Conservation (phyloP, 1,139 yeast genomes). For the Hanseniaspora gamundiae region DNA sequence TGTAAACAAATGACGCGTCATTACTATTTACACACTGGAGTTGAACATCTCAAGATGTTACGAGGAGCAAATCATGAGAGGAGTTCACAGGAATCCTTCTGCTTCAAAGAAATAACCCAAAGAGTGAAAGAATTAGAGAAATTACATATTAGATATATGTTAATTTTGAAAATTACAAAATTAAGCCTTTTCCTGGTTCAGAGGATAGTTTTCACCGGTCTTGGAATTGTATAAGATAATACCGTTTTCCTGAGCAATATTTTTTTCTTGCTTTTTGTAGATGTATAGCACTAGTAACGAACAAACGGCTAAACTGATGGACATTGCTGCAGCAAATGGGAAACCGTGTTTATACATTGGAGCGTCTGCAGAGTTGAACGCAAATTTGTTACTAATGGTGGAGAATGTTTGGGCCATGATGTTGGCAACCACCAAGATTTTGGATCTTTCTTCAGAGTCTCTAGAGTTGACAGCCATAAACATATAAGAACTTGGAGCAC, state of each 20-base stretch:
- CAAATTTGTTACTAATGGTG: constrained; percentile 33
- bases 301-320: constrained; percentile 28
- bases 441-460: constrained; percentile 30
- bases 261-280: constrained; percentile 47
- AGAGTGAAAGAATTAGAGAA: no score
- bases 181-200: constrained; percentile 5
- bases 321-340: constrained; percentile 36
- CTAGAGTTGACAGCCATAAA: constrained; percentile 32
- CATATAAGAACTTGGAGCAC: constrained; percentile 30
- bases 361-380: constrained; percentile 41
- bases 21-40: no score
- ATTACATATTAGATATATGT: not conserved
- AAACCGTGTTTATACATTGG: constrained; percentile 42
- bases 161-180: not conserved
- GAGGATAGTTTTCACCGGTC: constrained; percentile 15
- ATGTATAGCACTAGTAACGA: constrained; percentile 41
- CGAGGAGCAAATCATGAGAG: no score
- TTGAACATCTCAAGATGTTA: no score
- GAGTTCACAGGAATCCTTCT: no score
- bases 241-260: constrained; percentile 40
- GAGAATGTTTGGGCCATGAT: constrained; percentile 29
- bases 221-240: constrained; percentile 36
- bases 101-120: no score
- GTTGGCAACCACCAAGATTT: constrained; percentile 29
- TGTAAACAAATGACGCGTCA: no score